Evolutionary conservation across 2,329 filamentous ascomycete species (phyloP).

Genomic region (Fusarium sp.): DNA sequence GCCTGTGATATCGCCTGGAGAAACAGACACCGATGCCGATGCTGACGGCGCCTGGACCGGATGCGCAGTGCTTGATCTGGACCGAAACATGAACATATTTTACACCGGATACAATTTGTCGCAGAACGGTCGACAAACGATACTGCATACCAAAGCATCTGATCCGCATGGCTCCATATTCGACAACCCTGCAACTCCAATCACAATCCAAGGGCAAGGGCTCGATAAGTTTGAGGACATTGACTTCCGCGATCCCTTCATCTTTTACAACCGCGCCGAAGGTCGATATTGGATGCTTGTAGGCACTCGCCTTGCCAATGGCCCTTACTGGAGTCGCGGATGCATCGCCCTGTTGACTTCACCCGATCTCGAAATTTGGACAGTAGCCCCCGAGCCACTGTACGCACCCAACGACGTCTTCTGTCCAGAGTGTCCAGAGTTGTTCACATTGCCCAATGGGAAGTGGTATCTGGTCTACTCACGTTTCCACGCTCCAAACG

Average conservation of each 20-base stretch:
- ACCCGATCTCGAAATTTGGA: conserved; percentile 50
- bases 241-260: conserved; percentile 54
- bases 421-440: conserved; percentile 55
- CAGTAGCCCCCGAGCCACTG: conserved; percentile 49
- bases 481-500: conserved; percentile 52
- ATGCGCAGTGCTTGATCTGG: conserved; percentile 50
- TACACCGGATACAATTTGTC: conserved; percentile 54
- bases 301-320: conserved; percentile 49
- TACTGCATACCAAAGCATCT: conserved; percentile 47
- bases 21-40: conserved; percentile 42
- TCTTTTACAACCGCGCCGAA: conserved; percentile 51
- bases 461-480: conserved; percentile 55
- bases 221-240: conserved; percentile 50
- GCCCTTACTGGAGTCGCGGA: conserved; percentile 53
- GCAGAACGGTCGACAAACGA: conserved; percentile 50
- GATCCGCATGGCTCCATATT: conserved; percentile 50
- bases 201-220: conserved; percentile 39
- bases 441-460: conserved; percentile 52
- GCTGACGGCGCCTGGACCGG: conserved; percentile 54
- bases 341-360: conserved; percentile 55
- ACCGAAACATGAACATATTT: conserved; percentile 53
- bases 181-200: conserved; percentile 40
- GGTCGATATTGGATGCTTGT: conserved; percentile 55
- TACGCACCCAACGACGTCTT: conserved; percentile 53
- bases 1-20: conserved; percentile 44